Base-by-base conservation (phyloP, 768 basidiomycete genomes). In the Chalciporus piperatus region DNA sequence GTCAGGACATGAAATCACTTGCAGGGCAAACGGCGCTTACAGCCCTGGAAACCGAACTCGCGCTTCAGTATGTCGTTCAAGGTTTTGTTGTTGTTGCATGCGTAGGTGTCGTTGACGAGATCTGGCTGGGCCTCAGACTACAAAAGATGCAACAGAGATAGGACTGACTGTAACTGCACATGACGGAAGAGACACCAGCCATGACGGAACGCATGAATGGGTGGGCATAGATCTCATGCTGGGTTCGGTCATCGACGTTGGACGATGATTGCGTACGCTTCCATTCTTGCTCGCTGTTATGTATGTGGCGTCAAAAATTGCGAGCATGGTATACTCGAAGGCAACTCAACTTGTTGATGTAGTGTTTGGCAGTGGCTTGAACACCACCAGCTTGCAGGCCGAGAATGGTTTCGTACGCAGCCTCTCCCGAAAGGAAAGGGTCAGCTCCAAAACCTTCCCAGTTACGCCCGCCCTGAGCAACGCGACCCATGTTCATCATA, bases 371-470 rank as follows among this genome's bases (percentile, higher is more conserved):
- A 52, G 87, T 90, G 0, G 92, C 90, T 63, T 92, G 89, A 0
- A 93, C 87, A 35, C 93, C 93, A n/a, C 71, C 77, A 20, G 72
- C 60, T 63, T 97, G 93, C 72, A 95, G 69, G 7, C 93, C 93
- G 16, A 89, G 71, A 47, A 95, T 81, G 1, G 92, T 95, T 68
- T 92, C 88, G 42, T 77, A 83, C 3, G 83, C 78, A 6, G 74
- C 75, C 62, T 90, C 91, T 12, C 94, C 92, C n/a, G 80, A 61
- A 14, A 96, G 73, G 72, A 83, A 96, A 0, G 94, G 94, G 66
- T 97, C 94, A 10, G 80, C 91, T 27, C 93, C 92, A 51, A 93
- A 94, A n/a, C 91, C 92, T 75, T 96, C 94, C 90, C 92, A 96
- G 68, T 94, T 92, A 25, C 94, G 76, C 16, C 94, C 94, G 7